phyloP scores from a whole-genome alignment of 2,329 filamentous ascomycete genomes.

The Zymoseptoria pseudotritici region DNA sequence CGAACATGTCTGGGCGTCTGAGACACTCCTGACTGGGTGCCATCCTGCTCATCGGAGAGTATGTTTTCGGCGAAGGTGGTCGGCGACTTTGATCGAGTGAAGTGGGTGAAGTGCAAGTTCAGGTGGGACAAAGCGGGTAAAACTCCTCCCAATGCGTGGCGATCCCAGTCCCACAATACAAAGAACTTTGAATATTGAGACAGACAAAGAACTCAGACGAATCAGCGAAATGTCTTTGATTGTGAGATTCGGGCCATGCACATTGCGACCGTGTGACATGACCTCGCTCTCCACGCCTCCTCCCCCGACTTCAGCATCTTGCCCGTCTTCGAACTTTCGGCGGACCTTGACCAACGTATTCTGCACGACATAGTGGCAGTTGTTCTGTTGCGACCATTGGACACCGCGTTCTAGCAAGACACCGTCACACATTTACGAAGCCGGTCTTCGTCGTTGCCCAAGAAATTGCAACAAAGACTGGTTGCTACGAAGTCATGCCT shows the following conservation, averaged over 20 bases:
- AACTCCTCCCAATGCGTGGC: neutral
- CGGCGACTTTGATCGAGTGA: neutral
- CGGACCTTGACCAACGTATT: neutral
- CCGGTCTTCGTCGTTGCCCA: constrained; percentile 17
- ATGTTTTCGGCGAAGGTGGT: neutral
- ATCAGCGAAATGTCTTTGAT: neutral
- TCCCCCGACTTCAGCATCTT: neutral
- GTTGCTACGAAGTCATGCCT: constrained; percentile 17
- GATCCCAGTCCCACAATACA: neutral
- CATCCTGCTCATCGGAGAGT: neutral
- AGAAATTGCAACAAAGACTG: neutral
- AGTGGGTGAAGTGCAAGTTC: neutral
- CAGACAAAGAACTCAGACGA: neutral
- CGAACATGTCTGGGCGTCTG: no score
- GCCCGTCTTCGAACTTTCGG: neutral
- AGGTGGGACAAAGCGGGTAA: neutral
- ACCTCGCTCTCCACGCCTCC: neutral
- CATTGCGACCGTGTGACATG: neutral
- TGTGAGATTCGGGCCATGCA: neutral
- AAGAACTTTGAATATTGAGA: neutral
- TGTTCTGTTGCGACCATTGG: neutral
- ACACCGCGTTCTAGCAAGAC: neutral
- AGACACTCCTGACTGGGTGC: neutral
- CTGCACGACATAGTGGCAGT: neutral
- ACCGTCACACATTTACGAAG: constrained; percentile 10